Conservation (phyloP, 179 eudicot species). For the Patellifolia procumbens region DNA sequence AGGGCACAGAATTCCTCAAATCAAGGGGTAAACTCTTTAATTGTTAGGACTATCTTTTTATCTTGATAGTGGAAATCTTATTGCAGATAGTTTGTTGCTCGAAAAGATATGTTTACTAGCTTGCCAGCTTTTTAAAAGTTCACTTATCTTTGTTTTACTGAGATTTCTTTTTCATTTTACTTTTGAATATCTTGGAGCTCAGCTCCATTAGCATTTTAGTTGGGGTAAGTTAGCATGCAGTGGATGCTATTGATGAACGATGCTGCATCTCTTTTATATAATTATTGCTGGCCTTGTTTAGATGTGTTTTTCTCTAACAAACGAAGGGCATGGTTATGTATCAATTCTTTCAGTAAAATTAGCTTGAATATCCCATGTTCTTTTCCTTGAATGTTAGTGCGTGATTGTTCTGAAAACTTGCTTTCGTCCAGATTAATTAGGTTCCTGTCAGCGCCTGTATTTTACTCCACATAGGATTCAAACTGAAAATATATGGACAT, state of each 20-base stretch:
- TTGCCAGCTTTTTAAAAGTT: neutral
- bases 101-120: neutral
- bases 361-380: no score
- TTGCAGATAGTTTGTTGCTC: neutral
- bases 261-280: neutral
- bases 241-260: neutral
- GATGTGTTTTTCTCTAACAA: neutral
- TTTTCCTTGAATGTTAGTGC: no score
- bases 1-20: constrained; percentile 57
- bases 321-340: neutral
- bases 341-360: no score
- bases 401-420: no score
- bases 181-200: neutral
- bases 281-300: neutral
- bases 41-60: neutral
- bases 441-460: no score
- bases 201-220: neutral
- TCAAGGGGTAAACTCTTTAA: constrained; percentile 53
- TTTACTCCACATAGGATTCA: neutral
- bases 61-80: neutral
- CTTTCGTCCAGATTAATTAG: no score
- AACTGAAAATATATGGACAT: neutral
- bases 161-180: no score
- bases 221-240: neutral
- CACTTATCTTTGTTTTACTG: neutral